Percentiles rank a stretch among this genome's conserved stretches.
Evolutionary conservation across 140 eudicot species (phyloP).

Genomic region (Flaveria floridana): DNA sequence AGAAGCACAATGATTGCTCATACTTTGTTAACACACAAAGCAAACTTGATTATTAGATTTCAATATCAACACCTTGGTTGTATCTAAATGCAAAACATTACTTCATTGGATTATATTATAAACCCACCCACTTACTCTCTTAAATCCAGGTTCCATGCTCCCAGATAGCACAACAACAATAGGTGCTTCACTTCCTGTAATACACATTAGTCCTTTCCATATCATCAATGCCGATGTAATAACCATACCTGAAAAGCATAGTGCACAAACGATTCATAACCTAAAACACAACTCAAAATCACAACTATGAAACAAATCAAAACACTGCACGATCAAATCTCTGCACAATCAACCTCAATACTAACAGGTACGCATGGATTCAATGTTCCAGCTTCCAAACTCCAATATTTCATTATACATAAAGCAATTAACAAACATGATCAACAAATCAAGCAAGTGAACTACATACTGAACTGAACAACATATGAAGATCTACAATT

Average conservation of each 20-base stretch:
- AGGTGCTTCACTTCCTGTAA: conserved; percentile 26
- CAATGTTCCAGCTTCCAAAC: neutral
- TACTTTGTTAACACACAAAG: neutral
- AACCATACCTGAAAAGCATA: conserved; percentile 24
- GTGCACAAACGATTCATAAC: neutral
- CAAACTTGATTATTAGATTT: neutral
- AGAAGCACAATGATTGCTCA: neutral
- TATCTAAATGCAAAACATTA: conserved; percentile 11
- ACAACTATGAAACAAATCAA: neutral
- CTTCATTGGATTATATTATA: neutral
- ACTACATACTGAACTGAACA: neutral
- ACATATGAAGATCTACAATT: neutral
- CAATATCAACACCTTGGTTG: neutral
- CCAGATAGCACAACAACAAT: conserved; percentile 29
- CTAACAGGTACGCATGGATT: neutral
- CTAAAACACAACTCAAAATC: neutral
- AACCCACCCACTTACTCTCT: conserved; percentile 15
- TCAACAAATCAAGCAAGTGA: neutral
- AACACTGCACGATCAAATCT: neutral
- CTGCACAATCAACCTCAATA: conserved; percentile 1
- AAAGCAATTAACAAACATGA: neutral
- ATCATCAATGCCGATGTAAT: conserved; percentile 25
- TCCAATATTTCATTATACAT: neutral
- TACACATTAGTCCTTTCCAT: conserved; percentile 30
- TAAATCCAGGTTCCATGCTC: conserved; percentile 32